Base-by-base conservation (phyloP, 352 stramenopile genomes). In the Globisporangium echinulatum region DNA sequence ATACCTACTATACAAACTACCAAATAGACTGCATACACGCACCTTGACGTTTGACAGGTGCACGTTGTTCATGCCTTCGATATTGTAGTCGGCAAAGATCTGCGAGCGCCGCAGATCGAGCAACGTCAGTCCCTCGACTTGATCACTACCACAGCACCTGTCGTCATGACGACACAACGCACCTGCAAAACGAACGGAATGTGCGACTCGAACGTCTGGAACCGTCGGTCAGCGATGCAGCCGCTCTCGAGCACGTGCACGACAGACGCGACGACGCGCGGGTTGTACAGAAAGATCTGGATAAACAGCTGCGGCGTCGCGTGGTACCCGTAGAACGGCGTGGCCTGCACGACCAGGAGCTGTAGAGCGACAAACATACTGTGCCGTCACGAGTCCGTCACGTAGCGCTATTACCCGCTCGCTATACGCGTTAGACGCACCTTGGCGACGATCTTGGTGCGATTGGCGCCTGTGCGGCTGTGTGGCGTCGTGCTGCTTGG, bases 1-100 rank as follows among this genome's bases (percentile, higher is more conserved):
- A 3, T 25, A 25, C 25, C 25, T 25, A 2, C 25, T 25, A 25
- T 25, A 25, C 25, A 19, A 25, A 25, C 25, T 25, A 25, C 25
- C 1, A 25, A 25, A 25, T 25, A 25, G 25, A 25, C 1, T 25
- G 25, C 25, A 25, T 25, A 14, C 15, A 52, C 59, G 38, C 66
- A 90, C 78, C 66, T 85, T 91, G 43, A 82, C 70, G 44, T 92
- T 79, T 25, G 70, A 70, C 14, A 96, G 64, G 54, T 84, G 75
- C 19, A 96, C 62, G 9, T 75, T 72, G 63, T 91, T 96, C 86
- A 96, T 96, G n/a, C 90, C 90, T 77, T 96, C 88, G 39, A 97
- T 94, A 44, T 93, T 91, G 71, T 96, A 95, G 64, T 97, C 90
- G 1, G 88, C 85, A 73, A 96, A 96, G 5, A 93, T 73, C 80